Base-by-base conservation (phyloP, 2,329 filamentous ascomycete genomes). In the Apiospora marii region DNA sequence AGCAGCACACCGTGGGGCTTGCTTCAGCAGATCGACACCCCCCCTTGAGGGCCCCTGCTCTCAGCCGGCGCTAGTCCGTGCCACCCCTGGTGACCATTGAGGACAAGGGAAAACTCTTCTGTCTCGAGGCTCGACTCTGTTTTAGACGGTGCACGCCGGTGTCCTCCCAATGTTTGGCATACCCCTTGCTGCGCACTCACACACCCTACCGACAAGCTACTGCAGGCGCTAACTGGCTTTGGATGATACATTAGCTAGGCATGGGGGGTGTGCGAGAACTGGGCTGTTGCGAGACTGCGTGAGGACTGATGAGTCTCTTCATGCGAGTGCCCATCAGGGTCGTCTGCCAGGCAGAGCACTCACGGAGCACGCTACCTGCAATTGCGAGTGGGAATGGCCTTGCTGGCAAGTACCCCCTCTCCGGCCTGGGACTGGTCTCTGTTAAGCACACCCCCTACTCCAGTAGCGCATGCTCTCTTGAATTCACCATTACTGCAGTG, bases 91-190 rank as follows among this genome's bases (percentile, higher is more conserved):
- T 41, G 48, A 41, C 68, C 48, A 41, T n/a, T 53, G 44, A 58
- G 41, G 48, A 70, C 48, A 34, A 70, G 46, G 46, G 37, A 70
- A 70, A 70, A 70, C 27, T 70, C 27, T 70, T 70, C 68, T 48
- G 46, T 58, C 68, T 68, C 67, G 67, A 68, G 68, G 48, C 68
- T 51, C 46, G 46, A 51, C 37, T 24, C 49, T 70, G 68, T 53
- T 70, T 70, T 58, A 70, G 46, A 14, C 68, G 16, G 46, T 12
- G 19, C 68, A 70, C 68, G 68, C 68, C 68, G 68, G 68, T 51
- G 68, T 48, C 49, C 30, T 37, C 4, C 34, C 68, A 51, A 10
- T 30, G 19, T 44, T 53, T 13, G 43, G 19, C 43, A 49, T 69
- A 49, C 48, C 67, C 67, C 67, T n/a, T 69, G 67, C 67, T 24